A percentile compares a stretch with the other conserved stretches of the same genome.
phyloP scores from a whole-genome alignment of 441 rosid species.

The Oxalis stricta region DNA sequence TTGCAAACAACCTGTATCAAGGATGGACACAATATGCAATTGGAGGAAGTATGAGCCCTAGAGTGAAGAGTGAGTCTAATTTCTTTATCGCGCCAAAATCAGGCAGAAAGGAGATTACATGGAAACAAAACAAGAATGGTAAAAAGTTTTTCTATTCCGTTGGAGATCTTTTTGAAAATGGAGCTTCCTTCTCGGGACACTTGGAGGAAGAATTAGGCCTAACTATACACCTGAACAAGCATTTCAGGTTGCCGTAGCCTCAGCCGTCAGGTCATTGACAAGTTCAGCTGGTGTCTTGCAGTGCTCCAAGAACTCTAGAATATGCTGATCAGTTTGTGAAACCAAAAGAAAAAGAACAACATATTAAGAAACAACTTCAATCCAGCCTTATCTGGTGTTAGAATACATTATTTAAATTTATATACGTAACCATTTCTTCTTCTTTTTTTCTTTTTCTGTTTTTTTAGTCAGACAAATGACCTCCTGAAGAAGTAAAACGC shows the following conservation, averaged over 20 bases:
- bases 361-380: too few relatives aligned
- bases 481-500: too few relatives aligned
- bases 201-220: conserved; percentile 21
- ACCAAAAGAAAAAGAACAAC: too few relatives aligned
- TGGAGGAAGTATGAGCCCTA: conserved; percentile 77
- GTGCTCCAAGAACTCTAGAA: conserved; percentile 17
- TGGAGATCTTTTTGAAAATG: conserved; percentile 42
- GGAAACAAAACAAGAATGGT: conserved; percentile 30
- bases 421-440: too few relatives aligned
- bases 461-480: too few relatives aligned
- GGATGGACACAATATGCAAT: conserved; percentile 82
- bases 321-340: too few relatives aligned
- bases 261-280: conserved; percentile 21
- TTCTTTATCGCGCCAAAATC: conserved; percentile 45
- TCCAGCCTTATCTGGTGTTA: too few relatives aligned
- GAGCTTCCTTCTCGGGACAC: conserved; percentile 44
- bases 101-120: conserved; percentile 57
- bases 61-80: conserved; percentile 69
- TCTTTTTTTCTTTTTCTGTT: too few relatives aligned
- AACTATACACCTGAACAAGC: conserved; percentile 17
- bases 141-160: conserved; percentile 50
- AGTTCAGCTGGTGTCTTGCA: conserved; percentile 28
- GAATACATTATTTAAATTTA: too few relatives aligned
- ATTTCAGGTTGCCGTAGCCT: conserved; percentile 22
- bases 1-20: conserved; percentile 54